These are phyloP conservation scores for Vitis hybrid DNA, from an alignment of 177 flowering plant genomes.

Conservation along the genomic window DNA sequence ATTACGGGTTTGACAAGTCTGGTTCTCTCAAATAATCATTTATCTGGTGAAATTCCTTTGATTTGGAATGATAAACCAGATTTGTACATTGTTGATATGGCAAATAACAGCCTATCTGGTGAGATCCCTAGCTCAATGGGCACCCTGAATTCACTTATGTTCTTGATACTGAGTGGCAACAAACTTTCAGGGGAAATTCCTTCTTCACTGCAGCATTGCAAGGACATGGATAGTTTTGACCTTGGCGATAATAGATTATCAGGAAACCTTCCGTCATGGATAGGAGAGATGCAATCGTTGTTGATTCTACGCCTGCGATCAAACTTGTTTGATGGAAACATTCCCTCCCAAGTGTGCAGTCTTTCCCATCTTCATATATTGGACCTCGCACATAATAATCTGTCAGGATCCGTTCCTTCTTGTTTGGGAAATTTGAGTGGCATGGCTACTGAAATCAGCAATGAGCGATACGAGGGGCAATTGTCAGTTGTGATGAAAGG, in stretches of 20 bases:
- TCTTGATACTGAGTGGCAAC: conserved; percentile 14
- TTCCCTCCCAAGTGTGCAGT: conserved; percentile 13
- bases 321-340: conserved; percentile 7
- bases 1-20: too few relatives aligned
- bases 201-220: conserved; percentile 12
- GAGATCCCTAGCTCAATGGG: neutral
- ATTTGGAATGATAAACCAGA: too few relatives aligned
- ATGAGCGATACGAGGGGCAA: too few relatives aligned
- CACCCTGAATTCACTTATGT: neutral
- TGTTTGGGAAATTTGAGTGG: conserved; percentile 5
- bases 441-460: too few relatives aligned
- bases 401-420: conserved; percentile 18
- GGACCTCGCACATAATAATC: conserved; percentile 20
- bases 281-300: conserved; percentile 11
- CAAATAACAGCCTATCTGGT: conserved; percentile 12
- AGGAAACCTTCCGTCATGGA: conserved; percentile 20
- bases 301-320: conserved; percentile 8
- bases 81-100: too few relatives aligned
- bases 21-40: too few relatives aligned
- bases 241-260: conserved; percentile 18
- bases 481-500: too few relatives aligned
- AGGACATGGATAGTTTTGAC: conserved; percentile 1
- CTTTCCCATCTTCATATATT: conserved; percentile 20
- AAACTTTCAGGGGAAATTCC: conserved; percentile 19
- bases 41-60: too few relatives aligned